A percentile compares a stretch with the other conserved stretches of the same genome.
Conservation (phyloP, 306 rosid species). For the Echinosophora koreensis region DNA sequence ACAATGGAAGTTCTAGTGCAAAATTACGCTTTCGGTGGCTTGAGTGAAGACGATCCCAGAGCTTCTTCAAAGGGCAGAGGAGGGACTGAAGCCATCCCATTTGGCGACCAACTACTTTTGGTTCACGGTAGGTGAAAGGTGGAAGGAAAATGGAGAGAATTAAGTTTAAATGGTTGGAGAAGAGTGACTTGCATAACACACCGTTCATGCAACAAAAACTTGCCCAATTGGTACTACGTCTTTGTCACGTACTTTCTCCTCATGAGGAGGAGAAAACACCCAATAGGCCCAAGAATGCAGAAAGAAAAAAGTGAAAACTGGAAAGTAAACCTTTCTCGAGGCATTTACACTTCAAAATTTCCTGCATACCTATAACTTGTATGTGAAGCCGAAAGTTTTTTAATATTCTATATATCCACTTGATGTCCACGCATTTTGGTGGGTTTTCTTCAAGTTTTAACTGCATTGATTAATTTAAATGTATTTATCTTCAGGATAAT, state of each 20-base stretch:
- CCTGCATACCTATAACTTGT: slow-evolving; percentile 19
- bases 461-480: background rate
- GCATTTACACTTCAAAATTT: slow-evolving; percentile 21
- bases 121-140: slow-evolving; percentile 51
- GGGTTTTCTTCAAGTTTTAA: background rate
- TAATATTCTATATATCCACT: background rate
- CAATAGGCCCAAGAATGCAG: background rate
- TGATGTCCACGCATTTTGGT: background rate
- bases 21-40: slow-evolving; percentile 55
- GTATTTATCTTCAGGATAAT: slow-evolving; percentile 14
- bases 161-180: slow-evolving; percentile 47
- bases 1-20: background rate
- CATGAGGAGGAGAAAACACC: slow-evolving; percentile 33
- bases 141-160: slow-evolving; percentile 40
- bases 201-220: slow-evolving; percentile 57
- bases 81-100: slow-evolving; percentile 77
- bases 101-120: slow-evolving; percentile 41
- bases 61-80: slow-evolving; percentile 72
- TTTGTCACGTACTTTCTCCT: slow-evolving; percentile 53
- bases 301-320: background rate
- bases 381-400: slow-evolving; percentile 7
- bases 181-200: slow-evolving; percentile 47
- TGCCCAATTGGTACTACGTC: slow-evolving; percentile 56
- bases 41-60: slow-evolving; percentile 73
- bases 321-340: slow-evolving; percentile 25